Percentiles rank a stretch among this genome's conserved stretches.
Conservation (phyloP, 2,329 filamentous ascomycete species). For the Neonectria ditissima region DNA sequence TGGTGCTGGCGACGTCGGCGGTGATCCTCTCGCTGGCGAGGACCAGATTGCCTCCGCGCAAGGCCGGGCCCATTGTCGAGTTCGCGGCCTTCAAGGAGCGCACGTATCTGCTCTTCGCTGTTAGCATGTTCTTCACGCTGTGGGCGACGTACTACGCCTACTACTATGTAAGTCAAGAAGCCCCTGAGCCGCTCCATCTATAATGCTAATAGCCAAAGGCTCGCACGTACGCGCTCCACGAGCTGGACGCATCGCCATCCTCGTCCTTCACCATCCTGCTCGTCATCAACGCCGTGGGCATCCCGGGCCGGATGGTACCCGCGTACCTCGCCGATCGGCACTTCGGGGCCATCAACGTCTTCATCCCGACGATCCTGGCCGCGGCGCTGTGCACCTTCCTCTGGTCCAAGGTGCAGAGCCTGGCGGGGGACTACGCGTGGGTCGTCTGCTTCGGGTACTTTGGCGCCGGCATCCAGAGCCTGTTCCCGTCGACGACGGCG, state of each 20-base stretch:
- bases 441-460: slow-evolving; percentile 72
- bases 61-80: slow-evolving; percentile 63
- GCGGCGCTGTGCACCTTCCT: slow-evolving; percentile 59
- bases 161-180: slow-evolving; percentile 54
- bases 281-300: slow-evolving; percentile 68
- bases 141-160: slow-evolving; percentile 65
- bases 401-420: slow-evolving; percentile 64
- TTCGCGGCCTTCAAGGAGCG: slow-evolving; percentile 62
- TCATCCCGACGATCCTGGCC: slow-evolving; percentile 63
- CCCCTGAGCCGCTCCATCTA: no score
- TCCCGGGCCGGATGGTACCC: slow-evolving; percentile 66
- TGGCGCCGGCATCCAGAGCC: slow-evolving; percentile 71
- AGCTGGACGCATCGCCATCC: slow-evolving; percentile 59
- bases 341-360: slow-evolving; percentile 66
- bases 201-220: slow-evolving; percentile 44
- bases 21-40: slow-evolving; percentile 57
- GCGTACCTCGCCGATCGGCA: slow-evolving; percentile 66
- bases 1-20: slow-evolving; percentile 62
- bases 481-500: slow-evolving; percentile 69
- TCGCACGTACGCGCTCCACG: slow-evolving; percentile 53
- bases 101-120: slow-evolving; percentile 54
- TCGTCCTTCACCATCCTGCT: slow-evolving; percentile 69
- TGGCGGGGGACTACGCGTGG: slow-evolving; percentile 65
- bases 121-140: slow-evolving; percentile 54
- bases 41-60: slow-evolving; percentile 61